phyloP scores from a whole-genome alignment of 202 grass and related monocot species.

The Setaria viridis region DNA sequence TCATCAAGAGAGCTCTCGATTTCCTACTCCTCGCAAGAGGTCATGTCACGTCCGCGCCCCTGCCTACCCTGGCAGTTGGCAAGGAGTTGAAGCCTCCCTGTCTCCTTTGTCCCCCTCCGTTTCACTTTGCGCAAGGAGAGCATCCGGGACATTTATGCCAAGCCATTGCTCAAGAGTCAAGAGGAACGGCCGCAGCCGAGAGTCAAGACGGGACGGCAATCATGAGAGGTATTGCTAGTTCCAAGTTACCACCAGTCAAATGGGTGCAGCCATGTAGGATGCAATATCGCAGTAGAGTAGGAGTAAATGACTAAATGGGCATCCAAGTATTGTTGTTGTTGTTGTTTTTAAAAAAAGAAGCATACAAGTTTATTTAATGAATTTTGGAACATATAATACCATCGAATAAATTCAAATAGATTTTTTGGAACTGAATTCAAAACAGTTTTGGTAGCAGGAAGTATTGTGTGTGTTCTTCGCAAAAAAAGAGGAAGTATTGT shows the following conservation, averaged over 20 bases:
- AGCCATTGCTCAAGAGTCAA: background rate
- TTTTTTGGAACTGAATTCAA: too few species aligned
- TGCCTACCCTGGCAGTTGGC: background rate
- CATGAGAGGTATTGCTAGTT: background rate
- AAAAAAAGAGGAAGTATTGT: too few species aligned
- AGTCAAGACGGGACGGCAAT: background rate
- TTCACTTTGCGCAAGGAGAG: background rate
- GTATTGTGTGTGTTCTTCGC: too few species aligned
- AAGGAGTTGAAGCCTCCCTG: background rate
- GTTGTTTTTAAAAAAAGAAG: too few species aligned
- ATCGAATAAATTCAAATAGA: too few species aligned
- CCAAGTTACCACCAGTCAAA: background rate
- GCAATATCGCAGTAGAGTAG: too few species aligned
- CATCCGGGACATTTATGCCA: background rate
- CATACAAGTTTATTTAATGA: too few species aligned
- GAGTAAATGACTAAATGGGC: too few species aligned
- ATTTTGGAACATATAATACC: too few species aligned
- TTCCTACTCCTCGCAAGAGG: background rate
- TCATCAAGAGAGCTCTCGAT: background rate
- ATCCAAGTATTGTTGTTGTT: too few species aligned
- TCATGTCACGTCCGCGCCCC: background rate
- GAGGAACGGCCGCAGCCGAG: background rate
- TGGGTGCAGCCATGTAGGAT: background rate
- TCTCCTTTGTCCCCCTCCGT: conserved; percentile 9
- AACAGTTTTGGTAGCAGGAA: too few species aligned